Evolutionary conservation across 2,329 filamentous ascomycete species (phyloP), one percentile per base, ranked within the genome.

Genomic region (Colletotrichum noveboracense): DNA sequence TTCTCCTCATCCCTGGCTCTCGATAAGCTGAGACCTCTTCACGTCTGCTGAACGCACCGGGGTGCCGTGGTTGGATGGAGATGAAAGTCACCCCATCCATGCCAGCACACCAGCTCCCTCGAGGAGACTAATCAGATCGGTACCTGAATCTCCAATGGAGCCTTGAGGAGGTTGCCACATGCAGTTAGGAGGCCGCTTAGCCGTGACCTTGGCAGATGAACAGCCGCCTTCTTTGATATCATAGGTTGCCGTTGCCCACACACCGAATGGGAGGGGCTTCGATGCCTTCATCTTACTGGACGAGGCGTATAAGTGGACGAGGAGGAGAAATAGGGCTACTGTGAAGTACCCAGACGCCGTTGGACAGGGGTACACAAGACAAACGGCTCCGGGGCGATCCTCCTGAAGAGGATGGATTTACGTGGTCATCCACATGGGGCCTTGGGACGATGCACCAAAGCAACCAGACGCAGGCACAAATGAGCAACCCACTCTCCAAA

Each of bases 81-180:
- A 30, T 30, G 28, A 34, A 64, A 34, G 18, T 14, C 18, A 64
- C 24, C 18, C 38, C 60, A 48, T 32, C 43, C 43, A 43, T 52
- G 36, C 21, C 21, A 36, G 32, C 8, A 62, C 10, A 70, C 16
- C 16, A n/a, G n/a, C 9, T 18, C 55, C 9, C 55, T 13, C 30
- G 28, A 9, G 13, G 28, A 43, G 26, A 61, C 43, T 66, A 28
- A 66, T 76, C 21, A 64, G 71, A 71, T 76, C 66, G 66, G 74
- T 76, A 75, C 74, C 66, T 76, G 74, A 64, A 76, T 76, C 60
- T 52, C 32, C 52, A 34, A 66, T 67, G 55, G 71, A 32, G 30
- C 55, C 67, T 56, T 21, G 18, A 18, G 8, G 38, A 13, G 26
- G 18, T 62, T 62, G 58, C 66, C 74, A 71, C 74, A 75, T 65